Evolutionary conservation across 805 yeast genomes (phyloP).

Genomic region (Nakazawaea wyomingensis): DNA sequence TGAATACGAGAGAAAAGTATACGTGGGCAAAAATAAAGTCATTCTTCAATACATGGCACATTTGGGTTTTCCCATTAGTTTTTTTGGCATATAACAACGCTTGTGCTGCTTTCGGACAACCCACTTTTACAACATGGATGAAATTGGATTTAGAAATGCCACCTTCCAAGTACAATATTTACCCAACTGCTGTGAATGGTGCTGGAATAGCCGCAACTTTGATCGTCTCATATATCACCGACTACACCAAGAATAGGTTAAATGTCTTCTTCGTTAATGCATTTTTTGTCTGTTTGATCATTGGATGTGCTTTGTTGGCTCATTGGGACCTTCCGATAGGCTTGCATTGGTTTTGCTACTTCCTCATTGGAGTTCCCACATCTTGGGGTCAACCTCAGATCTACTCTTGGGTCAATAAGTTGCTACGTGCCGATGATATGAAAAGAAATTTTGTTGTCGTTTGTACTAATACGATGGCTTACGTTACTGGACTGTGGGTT

Average conservation of each 20-base stretch:
- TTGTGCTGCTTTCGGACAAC: constrained; percentile 30
- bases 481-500: constrained; percentile 36
- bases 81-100: constrained; percentile 34
- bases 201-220: constrained; percentile 34
- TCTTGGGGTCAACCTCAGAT: constrained; percentile 53
- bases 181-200: constrained; percentile 35
- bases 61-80: constrained; percentile 36
- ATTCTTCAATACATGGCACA: constrained; percentile 45
- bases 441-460: constrained; percentile 33
- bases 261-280: constrained; percentile 32
- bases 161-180: constrained; percentile 31
- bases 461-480: constrained; percentile 36
- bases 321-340: constrained; percentile 44
- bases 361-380: constrained; percentile 40
- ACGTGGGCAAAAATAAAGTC: constrained; percentile 34
- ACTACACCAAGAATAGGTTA: constrained; percentile 28
- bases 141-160: constrained; percentile 26
- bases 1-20: constrained; percentile 36
- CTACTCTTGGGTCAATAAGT: constrained; percentile 50
- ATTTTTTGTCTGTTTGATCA: constrained; percentile 34
- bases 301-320: constrained; percentile 39
- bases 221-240: constrained; percentile 30
- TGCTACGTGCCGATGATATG: constrained; percentile 38
- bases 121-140: constrained; percentile 43
- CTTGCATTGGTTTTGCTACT: constrained; percentile 46